Conservation (phyloP, 257 asterid species). For the Solanum medicagineum region DNA sequence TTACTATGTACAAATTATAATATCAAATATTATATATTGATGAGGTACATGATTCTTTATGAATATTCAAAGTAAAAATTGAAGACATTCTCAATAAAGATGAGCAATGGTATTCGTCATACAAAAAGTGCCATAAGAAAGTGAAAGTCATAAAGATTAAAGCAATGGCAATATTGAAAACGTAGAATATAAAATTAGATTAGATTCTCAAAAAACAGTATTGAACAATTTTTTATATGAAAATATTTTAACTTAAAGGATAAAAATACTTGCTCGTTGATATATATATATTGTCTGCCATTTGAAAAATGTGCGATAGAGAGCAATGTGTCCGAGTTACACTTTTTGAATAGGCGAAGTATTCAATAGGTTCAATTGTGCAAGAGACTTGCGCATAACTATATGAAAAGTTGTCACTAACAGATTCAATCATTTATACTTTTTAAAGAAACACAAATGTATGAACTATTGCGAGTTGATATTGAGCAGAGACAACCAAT, state of each 20-base stretch:
- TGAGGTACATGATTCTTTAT: background rate
- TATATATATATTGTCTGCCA: background rate
- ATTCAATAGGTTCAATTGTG: too few species aligned
- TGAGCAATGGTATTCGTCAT: background rate
- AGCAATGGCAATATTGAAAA: background rate
- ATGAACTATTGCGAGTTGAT: background rate
- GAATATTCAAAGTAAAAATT: too few species aligned
- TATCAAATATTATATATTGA: too few species aligned
- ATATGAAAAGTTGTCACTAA: too few species aligned
- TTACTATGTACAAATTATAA: too few species aligned
- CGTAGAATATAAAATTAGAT: background rate
- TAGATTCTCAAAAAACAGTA: background rate
- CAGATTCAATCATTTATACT: too few species aligned
- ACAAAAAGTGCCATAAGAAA: background rate
- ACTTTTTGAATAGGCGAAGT: background rate
- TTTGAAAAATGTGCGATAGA: background rate
- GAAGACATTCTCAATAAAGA: background rate
- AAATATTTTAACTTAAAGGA: too few species aligned
- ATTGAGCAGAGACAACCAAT: background rate
- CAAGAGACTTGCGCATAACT: background rate
- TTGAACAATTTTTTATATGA: too few species aligned
- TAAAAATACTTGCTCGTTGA: too few species aligned
- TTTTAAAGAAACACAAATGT: background rate
- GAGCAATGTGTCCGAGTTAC: background rate
- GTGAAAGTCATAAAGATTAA: background rate